phyloP scores from a whole-genome alignment of 768 basidiomycete species.

The Gloeopeniophorella convolvens region DNA sequence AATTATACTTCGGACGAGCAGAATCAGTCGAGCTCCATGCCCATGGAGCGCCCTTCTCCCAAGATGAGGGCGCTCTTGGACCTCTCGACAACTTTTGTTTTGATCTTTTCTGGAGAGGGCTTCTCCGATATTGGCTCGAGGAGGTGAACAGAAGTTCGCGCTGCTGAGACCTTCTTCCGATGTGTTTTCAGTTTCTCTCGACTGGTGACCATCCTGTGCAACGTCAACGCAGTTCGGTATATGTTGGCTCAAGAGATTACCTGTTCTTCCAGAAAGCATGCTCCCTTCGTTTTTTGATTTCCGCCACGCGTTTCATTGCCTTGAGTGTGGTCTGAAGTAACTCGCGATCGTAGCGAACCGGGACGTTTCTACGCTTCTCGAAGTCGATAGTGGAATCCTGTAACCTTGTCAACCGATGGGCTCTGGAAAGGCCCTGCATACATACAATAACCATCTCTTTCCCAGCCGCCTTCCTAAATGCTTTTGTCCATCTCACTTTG shows the following conservation, averaged over 20 bases:
- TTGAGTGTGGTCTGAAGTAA: constrained; percentile 87
- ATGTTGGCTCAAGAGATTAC: constrained; percentile 27
- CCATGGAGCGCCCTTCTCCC: constrained; percentile 85
- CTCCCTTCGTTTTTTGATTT: constrained; percentile 88
- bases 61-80: constrained; percentile 66
- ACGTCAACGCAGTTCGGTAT: neutral
- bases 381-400: constrained; percentile 99
- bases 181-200: constrained; percentile 72
- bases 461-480: constrained; percentile 95
- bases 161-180: constrained; percentile 58
- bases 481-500: constrained; percentile 99
- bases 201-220: constrained; percentile 72
- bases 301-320: constrained; percentile 92
- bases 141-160: constrained; percentile 50
- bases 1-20: neutral
- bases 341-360: constrained; percentile 94
- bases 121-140: constrained; percentile 52
- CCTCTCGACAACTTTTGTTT: constrained; percentile 72
- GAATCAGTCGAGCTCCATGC: constrained; percentile 75
- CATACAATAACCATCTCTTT: constrained; percentile 99
- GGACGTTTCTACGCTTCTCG: constrained; percentile 97
- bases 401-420: neutral
- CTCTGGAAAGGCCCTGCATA: constrained; percentile 12
- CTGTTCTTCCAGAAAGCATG: constrained; percentile 95
- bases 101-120: constrained; percentile 41